Evolutionary conservation across 192 early-diverging fungal species (phyloP).

Genomic region (Umbelopsis vinacea): DNA sequence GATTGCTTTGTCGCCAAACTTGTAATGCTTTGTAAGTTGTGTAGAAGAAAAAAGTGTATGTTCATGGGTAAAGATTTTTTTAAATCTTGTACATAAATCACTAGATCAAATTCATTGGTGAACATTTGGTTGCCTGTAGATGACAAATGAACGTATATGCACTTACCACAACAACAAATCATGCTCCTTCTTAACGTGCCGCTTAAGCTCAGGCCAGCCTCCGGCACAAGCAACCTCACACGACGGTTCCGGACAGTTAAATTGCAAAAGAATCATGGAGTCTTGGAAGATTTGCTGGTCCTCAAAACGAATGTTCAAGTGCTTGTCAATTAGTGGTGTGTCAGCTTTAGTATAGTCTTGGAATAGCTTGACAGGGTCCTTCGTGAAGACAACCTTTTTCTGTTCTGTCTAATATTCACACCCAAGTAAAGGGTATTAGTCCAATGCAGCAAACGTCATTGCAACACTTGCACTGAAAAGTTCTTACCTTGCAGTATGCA

Average conservation of each 20-base stretch:
- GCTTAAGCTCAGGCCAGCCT: conserved; percentile 86
- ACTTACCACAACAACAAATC: conserved; percentile 75
- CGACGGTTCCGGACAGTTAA: conserved; percentile 86
- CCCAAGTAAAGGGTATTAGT: neutral
- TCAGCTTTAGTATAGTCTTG: conserved; percentile 53
- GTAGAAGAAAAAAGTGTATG: conserved; percentile 80
- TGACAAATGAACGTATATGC: neutral
- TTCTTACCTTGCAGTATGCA: conserved; percentile 85
- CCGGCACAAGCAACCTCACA: conserved; percentile 76
- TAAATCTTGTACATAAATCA: conserved; percentile 86
- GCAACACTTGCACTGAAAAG: neutral
- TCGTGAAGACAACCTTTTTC: conserved; percentile 77
- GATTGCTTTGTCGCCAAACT: conserved; percentile 62
- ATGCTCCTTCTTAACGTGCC: conserved; percentile 81
- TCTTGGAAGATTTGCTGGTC: conserved; percentile 74
- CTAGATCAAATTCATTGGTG: conserved; percentile 46
- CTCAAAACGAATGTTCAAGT: conserved; percentile 78
- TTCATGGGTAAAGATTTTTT: conserved; percentile 94
- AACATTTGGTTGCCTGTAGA: neutral
- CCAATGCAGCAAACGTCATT: neutral
- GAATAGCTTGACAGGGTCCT: conserved; percentile 58
- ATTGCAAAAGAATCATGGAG: conserved; percentile 70
- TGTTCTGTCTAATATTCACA: conserved; percentile 67
- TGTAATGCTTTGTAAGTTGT: conserved; percentile 80
- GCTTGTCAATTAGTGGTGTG: conserved; percentile 66